Conservation (phyloP, 2,329 filamentous ascomycete species). For the Apiospora koreana region DNA sequence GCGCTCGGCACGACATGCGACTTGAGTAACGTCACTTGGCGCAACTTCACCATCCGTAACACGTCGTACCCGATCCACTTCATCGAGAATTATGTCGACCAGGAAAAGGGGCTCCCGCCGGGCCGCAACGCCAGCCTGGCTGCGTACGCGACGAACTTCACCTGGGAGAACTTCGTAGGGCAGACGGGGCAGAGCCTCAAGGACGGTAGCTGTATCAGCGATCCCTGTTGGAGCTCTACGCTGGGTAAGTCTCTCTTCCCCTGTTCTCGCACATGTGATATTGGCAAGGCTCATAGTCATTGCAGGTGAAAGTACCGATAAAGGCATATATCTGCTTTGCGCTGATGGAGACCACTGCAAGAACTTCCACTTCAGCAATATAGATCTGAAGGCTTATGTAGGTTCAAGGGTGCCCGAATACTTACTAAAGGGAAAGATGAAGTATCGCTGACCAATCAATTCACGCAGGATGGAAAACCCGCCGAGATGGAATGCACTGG, state of each 20-base stretch:
- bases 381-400: constrained; percentile 21
- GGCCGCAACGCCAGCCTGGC: constrained; percentile 19
- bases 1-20: constrained; percentile 24
- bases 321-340: constrained; percentile 21
- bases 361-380: constrained; percentile 21
- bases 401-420: neutral
- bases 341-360: constrained; percentile 20
- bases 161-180: constrained; percentile 22
- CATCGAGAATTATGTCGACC: constrained; percentile 25
- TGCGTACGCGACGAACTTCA: constrained; percentile 21
- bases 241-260: constrained; percentile 12
- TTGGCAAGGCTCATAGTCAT: neutral
- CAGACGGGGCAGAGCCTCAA: constrained; percentile 14
- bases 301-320: constrained; percentile 18
- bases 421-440: too few relatives aligned
- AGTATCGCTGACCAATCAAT: neutral
- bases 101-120: constrained; percentile 18
- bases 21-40: constrained; percentile 22
- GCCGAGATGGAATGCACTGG: constrained; percentile 25
- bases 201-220: constrained; percentile 24
- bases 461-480: constrained; percentile 17
- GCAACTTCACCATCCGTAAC: constrained; percentile 23
- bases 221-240: constrained; percentile 24
- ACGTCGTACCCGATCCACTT: constrained; percentile 26
- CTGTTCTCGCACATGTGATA: neutral